These are phyloP conservation scores for Hypoxylon sp. DNA, from an alignment of 2,329 filamentous ascomycete species.

Conservation along the genomic window DNA sequence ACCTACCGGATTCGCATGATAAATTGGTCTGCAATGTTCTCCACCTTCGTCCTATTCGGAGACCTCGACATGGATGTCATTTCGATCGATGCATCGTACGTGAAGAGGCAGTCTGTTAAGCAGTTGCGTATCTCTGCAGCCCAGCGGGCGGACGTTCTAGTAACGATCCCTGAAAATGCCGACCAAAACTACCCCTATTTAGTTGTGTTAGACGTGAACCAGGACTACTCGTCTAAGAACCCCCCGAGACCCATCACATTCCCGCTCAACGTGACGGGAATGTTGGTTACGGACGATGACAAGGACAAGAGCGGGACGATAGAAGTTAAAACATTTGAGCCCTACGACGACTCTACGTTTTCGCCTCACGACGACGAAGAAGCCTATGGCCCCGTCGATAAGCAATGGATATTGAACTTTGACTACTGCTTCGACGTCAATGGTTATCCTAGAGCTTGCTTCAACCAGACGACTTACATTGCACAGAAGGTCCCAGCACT, in stretches of 20 bases:
- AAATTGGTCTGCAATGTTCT: slow-evolving; percentile 61
- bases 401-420: slow-evolving; percentile 70
- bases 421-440: slow-evolving; percentile 73
- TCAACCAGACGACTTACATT: slow-evolving; percentile 79
- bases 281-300: slow-evolving; percentile 58
- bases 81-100: slow-evolving; percentile 61
- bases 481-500: slow-evolving; percentile 77
- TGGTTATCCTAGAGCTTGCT: slow-evolving; percentile 72
- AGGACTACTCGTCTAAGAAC: slow-evolving; percentile 56
- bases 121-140: slow-evolving; percentile 61
- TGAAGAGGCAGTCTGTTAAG: slow-evolving; percentile 55
- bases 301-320: slow-evolving; percentile 51
- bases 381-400: slow-evolving; percentile 67
- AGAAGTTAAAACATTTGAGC: slow-evolving; percentile 59
- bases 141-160: slow-evolving; percentile 64
- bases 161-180: slow-evolving; percentile 57
- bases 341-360: slow-evolving; percentile 74
- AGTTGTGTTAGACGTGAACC: slow-evolving; percentile 61
- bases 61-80: slow-evolving; percentile 63
- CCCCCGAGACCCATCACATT: slow-evolving; percentile 40
- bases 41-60: slow-evolving; percentile 62
- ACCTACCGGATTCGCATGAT: slow-evolving; percentile 65
- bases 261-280: slow-evolving; percentile 60
- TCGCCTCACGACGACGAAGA: slow-evolving; percentile 68
- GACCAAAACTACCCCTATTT: slow-evolving; percentile 62